Conservation (phyloP, 2,329 filamentous ascomycete species). For the Gaeumannomyces tritici region DNA sequence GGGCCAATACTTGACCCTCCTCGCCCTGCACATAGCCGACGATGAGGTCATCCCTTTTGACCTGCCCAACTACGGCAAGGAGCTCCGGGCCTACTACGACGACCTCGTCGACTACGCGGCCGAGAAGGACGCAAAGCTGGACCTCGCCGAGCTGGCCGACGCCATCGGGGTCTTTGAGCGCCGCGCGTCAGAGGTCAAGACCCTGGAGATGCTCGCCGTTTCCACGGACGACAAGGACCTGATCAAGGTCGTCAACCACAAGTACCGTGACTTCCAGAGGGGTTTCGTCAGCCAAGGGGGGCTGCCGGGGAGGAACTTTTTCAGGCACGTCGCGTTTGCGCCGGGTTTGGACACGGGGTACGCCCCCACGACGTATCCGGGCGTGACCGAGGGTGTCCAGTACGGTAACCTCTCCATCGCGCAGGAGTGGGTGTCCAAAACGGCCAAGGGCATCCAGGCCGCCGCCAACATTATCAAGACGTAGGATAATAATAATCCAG, state of each 20-base stretch:
- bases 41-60: slow-evolving; percentile 29
- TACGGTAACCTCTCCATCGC: slow-evolving; percentile 28
- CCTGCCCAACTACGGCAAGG: slow-evolving; percentile 27
- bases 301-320: slow-evolving; percentile 33
- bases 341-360: slow-evolving; percentile 37
- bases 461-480: slow-evolving; percentile 24
- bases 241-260: slow-evolving; percentile 30
- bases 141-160: slow-evolving; percentile 24
- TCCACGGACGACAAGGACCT: slow-evolving; percentile 17
- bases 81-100: slow-evolving; percentile 27
- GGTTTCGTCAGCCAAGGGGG: slow-evolving; percentile 38
- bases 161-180: slow-evolving; percentile 20
- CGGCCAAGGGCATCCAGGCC: slow-evolving; percentile 21
- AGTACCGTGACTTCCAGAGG: slow-evolving; percentile 37
- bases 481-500: slow-evolving; percentile 4
- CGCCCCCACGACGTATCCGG: slow-evolving; percentile 33
- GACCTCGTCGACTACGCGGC: slow-evolving; percentile 23
- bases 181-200: slow-evolving; percentile 3
- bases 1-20: slow-evolving; percentile 33
- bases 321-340: slow-evolving; percentile 34
- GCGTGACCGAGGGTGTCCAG: slow-evolving; percentile 58
- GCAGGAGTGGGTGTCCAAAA: slow-evolving; percentile 24
- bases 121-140: slow-evolving; percentile 22
- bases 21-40: slow-evolving; percentile 27
- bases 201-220: slow-evolving; percentile 1